Evolutionary conservation across 768 basidiomycete genomes (phyloP).

Genomic region (Kwoniella mangroviensis): DNA sequence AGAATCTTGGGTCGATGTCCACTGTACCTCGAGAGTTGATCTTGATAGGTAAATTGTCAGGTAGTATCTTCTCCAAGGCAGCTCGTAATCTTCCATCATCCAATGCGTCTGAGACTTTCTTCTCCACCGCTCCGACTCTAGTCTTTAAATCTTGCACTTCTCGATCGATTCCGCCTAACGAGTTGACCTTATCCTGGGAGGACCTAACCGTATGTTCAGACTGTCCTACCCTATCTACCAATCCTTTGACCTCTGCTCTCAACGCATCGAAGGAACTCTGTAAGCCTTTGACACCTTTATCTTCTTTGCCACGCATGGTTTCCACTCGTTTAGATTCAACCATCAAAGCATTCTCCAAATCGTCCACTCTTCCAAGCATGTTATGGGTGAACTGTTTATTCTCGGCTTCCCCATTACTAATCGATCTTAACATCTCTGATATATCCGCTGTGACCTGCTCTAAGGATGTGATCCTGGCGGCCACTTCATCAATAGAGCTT

Average conservation of each 20-base stretch:
- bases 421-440: conserved; percentile 29
- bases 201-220: conserved; percentile 13
- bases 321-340: conserved; percentile 20
- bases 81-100: conserved; percentile 52
- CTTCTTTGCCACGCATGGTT: conserved; percentile 12
- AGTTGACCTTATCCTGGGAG: conserved; percentile 1
- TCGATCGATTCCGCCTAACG: conserved; percentile 26
- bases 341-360: conserved; percentile 31
- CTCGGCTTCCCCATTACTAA: conserved; percentile 17
- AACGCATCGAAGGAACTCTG: conserved; percentile 16
- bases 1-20: conserved; percentile 59
- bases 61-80: conserved; percentile 58
- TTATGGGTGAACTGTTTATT: conserved; percentile 19
- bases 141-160: conserved; percentile 39
- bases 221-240: conserved; percentile 17
- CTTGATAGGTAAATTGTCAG: conserved; percentile 57
- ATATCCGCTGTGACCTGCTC: conserved; percentile 46
- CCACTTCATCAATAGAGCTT: conserved; percentile 52
- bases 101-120: conserved; percentile 44
- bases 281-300: conserved; percentile 12
- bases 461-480: conserved; percentile 48
- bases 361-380: conserved; percentile 24
- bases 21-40: conserved; percentile 39
- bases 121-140: conserved; percentile 50
- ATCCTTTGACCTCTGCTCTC: conserved; percentile 19